Conservation (phyloP, 805 yeast genomes). For the Yarrowia phangngaensis region DNA sequence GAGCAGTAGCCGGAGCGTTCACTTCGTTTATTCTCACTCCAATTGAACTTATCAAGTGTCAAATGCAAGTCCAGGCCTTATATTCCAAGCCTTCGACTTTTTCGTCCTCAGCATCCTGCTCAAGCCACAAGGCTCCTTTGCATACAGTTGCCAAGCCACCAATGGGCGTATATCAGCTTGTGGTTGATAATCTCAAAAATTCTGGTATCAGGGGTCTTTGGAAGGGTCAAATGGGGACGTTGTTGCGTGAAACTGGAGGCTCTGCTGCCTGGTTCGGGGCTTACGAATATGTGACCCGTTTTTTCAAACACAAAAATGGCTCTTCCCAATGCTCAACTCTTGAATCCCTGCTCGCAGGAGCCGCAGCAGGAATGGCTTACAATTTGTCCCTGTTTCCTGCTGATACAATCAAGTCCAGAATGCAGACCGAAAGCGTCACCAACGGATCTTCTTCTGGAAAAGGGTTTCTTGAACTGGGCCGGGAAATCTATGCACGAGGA, state of each 20-base stretch:
- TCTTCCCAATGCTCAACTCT: constrained; percentile 41
- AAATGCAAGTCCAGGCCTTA: constrained; percentile 65
- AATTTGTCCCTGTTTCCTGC: constrained; percentile 81
- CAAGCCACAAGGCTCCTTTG: constrained; percentile 33
- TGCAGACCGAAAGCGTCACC: constrained; percentile 59
- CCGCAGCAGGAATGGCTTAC: constrained; percentile 77
- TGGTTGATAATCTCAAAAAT: constrained; percentile 44
- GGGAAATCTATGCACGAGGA: constrained; percentile 45
- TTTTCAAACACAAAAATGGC: constrained; percentile 22
- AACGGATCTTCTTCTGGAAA: constrained; percentile 37
- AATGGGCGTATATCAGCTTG: constrained; percentile 39
- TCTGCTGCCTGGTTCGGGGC: constrained; percentile 94
- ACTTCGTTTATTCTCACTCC: constrained; percentile 87
- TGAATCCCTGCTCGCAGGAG: constrained; percentile 73
- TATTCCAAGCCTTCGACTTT: constrained; percentile 29
- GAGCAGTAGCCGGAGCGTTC: constrained; percentile 76
- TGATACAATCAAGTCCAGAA: constrained; percentile 82
- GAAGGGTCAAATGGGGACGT: constrained; percentile 81
- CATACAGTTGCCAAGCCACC: constrained; percentile 27
- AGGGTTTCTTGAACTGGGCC: constrained; percentile 43
- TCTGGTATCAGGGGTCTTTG: constrained; percentile 73
- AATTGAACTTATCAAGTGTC: constrained; percentile 85
- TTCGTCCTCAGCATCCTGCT: constrained; percentile 28
- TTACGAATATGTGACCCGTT: constrained; percentile 53
- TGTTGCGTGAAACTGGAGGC: constrained; percentile 80